These are phyloP conservation scores for Streptanthus diversifolius DNA, from an alignment of 345 rosid species.

Conservation along the genomic window DNA sequence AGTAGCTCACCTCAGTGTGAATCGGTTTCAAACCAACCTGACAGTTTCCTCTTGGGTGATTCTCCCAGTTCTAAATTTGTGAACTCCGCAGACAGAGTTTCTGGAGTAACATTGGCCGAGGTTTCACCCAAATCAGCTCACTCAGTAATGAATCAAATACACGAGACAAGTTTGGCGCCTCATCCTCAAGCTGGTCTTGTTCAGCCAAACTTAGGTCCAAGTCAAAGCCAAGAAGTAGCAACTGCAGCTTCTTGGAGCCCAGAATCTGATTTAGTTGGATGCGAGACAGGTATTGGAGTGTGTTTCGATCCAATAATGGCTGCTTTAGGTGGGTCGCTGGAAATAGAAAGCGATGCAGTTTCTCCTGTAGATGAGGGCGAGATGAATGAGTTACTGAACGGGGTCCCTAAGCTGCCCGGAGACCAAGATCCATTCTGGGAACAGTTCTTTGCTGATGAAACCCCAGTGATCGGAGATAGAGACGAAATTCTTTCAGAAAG, in stretches of 20 bases:
- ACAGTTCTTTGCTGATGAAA: conserved; percentile 49
- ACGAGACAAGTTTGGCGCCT: conserved; percentile 1
- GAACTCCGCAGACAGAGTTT: conserved; percentile 35
- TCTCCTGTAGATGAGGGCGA: conserved; percentile 44
- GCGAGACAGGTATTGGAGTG: conserved; percentile 41
- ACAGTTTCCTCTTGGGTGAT: conserved; percentile 43
- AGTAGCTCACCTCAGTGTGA: conserved; percentile 49
- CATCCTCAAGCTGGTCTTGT: conserved; percentile 20
- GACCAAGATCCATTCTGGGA: conserved; percentile 64
- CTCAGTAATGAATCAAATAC: conserved; percentile 27
- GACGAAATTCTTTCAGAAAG: conserved; percentile 47
- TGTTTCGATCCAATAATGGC: conserved; percentile 44
- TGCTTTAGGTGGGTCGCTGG: conserved; percentile 36
- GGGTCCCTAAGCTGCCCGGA: conserved; percentile 52
- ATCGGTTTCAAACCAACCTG: conserved; percentile 42
- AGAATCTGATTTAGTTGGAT: conserved; percentile 41
- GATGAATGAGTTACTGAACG: conserved; percentile 45
- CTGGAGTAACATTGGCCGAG: conserved; percentile 47
- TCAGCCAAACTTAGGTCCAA: conserved; percentile 34
- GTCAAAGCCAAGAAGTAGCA: conserved; percentile 36
- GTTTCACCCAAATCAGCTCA: conserved; percentile 41
- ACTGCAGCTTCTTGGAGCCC: conserved; percentile 39
- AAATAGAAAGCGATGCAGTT: conserved; percentile 37
- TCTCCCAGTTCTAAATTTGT: conserved; percentile 36
- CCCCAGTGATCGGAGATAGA: conserved; percentile 47